Base-by-base conservation (phyloP, 495 filamentous ascomycete species). In the Aspergillus steynii region DNA sequence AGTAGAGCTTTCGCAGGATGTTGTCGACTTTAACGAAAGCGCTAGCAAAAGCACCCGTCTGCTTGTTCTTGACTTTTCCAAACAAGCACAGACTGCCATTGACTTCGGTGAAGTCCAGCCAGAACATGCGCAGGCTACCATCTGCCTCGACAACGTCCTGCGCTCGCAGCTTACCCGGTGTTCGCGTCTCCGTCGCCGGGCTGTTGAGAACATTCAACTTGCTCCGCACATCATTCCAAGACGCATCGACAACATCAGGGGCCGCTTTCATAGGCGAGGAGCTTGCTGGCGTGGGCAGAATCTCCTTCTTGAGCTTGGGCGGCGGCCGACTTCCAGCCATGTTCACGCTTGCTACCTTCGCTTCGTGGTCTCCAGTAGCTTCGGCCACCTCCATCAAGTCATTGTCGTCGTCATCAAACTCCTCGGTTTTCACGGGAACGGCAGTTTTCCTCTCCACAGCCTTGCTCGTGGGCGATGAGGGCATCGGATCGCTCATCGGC, bases 11-110 rank as follows among this genome's bases (percentile, higher is more conserved):
- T 50, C 95, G 85, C 26, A 96, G 74, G 58, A 99, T 91, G 62
- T 96, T 97, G 80, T 99, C 94, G 37, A 99, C 81, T 70, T 98
- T 99, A 71, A 96, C 85, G 66, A 99, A 98, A 58, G 94, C 96
- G 75, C 93, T 97, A 34, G 91, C 88, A 71, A 88, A 92, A 34
- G 77, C 78, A 37, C 85, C 87, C 28, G 83, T 90, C 63, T 87
- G 89, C 74, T 94, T 97, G 74, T 97, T 92, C 69, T 90, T 88
- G 2, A 97, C 96, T 69, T 99, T 99, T 55, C 95, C 95, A 75
- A 98, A 99, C 42, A 99, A 82, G 72, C 92, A 97, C 3, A 99
- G 79, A 63, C 86, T 91, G 48, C 94, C 96, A 69, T 94, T 92
- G 72, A 97, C 79, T 71, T 99, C 95, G 0, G 91, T 92, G 65